These are phyloP conservation scores for Porodaedalea pini DNA, from an alignment of 1,284 basidiomycete species.

Conservation along the genomic window DNA sequence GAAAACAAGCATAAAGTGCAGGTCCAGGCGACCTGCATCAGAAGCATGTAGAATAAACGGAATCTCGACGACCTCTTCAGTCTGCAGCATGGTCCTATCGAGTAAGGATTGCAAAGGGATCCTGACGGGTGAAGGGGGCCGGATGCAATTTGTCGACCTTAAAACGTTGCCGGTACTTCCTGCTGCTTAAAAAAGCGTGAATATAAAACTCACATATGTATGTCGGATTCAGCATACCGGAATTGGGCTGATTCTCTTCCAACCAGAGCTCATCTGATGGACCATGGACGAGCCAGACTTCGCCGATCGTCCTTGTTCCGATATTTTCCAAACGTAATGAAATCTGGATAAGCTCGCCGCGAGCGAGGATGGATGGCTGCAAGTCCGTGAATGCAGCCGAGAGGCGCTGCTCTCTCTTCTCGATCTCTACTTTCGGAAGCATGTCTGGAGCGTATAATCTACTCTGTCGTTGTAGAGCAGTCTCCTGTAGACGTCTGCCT, in stretches of 20 bases:
- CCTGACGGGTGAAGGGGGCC: conserved; percentile 48
- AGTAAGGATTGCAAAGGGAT: conserved; percentile 41
- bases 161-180: conserved; percentile 19
- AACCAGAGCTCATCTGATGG: conserved; percentile 62
- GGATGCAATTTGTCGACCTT: conserved; percentile 41
- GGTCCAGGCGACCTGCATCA: conserved; percentile 43
- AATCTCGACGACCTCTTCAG: conserved; percentile 47
- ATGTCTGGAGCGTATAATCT: conserved; percentile 65
- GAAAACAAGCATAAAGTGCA: conserved; percentile 63
- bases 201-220: neutral
- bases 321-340: conserved; percentile 58
- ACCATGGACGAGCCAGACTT: conserved; percentile 65
- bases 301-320: conserved; percentile 52
- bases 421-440: conserved; percentile 52
- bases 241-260: conserved; percentile 23
- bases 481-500: conserved; percentile 67
- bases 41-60: conserved; percentile 53
- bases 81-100: conserved; percentile 36
- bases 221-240: conserved; percentile 20
- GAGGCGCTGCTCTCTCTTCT: conserved; percentile 57
- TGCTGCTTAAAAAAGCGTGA: conserved; percentile 17
- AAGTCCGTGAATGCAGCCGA: conserved; percentile 53
- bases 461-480: conserved; percentile 59
- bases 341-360: conserved; percentile 60
- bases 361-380: conserved; percentile 44